Percentiles rank a stretch among this genome's conserved stretches.
Conservation (phyloP, 331 rosid genomes). For the Prunus yedoensis region DNA sequence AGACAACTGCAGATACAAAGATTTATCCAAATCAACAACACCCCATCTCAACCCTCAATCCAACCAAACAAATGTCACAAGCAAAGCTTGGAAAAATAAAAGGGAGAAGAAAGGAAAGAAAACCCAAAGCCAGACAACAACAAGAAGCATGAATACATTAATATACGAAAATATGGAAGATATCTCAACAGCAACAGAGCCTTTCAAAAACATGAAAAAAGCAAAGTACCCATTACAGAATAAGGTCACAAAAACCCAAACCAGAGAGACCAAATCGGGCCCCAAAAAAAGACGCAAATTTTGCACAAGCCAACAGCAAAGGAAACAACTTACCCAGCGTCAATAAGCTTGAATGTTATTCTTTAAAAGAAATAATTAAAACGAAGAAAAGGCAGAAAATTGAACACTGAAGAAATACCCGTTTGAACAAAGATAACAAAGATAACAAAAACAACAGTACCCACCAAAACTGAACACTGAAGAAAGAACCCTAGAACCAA, state of each 20-base stretch:
- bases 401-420: not conserved
- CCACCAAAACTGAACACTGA: not conserved
- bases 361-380: not conserved
- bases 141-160: not conserved
- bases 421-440: not conserved
- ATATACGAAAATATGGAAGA: not conserved
- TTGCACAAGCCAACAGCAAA: not conserved
- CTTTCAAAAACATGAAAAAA: not conserved
- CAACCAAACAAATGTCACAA: not conserved
- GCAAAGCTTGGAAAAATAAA: not conserved
- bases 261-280: constrained; percentile 1
- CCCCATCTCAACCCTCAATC: not conserved
- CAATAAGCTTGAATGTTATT: no score
- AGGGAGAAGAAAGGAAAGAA: not conserved
- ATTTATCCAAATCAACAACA: not conserved
- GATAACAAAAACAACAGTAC: not conserved
- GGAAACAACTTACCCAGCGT: not conserved
- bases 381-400: not conserved
- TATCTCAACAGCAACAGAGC: not conserved
- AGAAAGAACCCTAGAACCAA: constrained; percentile 21
- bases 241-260: not conserved
- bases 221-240: constrained; percentile 3
- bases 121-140: not conserved
- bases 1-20: not conserved
- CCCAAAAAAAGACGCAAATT: not conserved